Conservation (phyloP, 176 grass and related monocot species). For the barley (Hordeum vulgare) region DNA sequence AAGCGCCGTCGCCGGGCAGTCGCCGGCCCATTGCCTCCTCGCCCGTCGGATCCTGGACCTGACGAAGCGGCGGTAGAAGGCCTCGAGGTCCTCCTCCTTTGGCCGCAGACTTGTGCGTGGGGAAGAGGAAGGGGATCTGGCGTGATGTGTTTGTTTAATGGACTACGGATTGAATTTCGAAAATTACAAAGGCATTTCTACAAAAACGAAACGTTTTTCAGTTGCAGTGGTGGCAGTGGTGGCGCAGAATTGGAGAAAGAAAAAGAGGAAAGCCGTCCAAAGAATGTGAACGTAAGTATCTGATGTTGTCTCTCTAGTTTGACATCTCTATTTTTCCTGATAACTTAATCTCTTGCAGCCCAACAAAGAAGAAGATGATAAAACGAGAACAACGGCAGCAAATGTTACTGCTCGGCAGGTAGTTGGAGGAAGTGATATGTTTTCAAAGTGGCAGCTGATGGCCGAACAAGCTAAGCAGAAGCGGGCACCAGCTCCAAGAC, state of each 20-base stretch:
- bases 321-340: slow-evolving; percentile 22
- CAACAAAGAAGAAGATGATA: slow-evolving; percentile 99
- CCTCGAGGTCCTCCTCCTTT: no score
- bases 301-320: neutral
- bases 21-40: no score
- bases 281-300: slow-evolving; percentile 67
- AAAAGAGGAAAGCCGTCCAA: slow-evolving; percentile 77
- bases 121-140: no score
- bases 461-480: slow-evolving; percentile 91
- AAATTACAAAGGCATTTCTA: no score
- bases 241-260: slow-evolving; percentile 70
- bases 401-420: slow-evolving; percentile 88
- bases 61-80: no score
- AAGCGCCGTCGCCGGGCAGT: no score
- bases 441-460: slow-evolving; percentile 98
- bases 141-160: no score
- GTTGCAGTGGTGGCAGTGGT: slow-evolving; percentile 45
- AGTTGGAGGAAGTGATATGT: slow-evolving; percentile 88
- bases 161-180: no score
- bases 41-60: no score
- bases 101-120: no score
- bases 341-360: slow-evolving; percentile 36
- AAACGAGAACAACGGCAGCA: slow-evolving; percentile 89
- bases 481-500: slow-evolving; percentile 28
- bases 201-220: no score